Evolutionary conservation across 371 early-diverging fungal species (phyloP), one percentile per base, ranked within the genome.

Genomic region (Choanephora cucurbitarum): DNA sequence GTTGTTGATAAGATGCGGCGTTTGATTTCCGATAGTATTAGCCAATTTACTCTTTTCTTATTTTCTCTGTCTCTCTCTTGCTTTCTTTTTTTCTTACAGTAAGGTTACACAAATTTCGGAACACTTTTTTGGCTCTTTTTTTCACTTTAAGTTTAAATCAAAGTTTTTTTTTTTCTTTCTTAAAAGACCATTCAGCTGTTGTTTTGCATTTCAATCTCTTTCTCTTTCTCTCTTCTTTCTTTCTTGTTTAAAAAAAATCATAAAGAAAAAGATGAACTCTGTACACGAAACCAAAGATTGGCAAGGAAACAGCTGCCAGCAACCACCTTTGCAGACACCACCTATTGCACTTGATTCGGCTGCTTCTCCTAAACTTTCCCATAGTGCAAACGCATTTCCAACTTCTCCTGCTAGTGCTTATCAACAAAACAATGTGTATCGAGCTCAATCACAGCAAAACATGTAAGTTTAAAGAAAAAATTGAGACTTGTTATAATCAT

Each of bases 261-360:
- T 28, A 5, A 11, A 10, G 21, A 44, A 44, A 21, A 23, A 15
- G 45, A 50, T 57, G 57, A 57, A 57, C 18, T 15, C 34, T 44
- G 43, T 49, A 37, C 57, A 57, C 19, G 44, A 60, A 39, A 37
- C 55, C 24, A 60, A 60, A 49, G 60, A 60, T 28, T 60, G 60
- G 60, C 60, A 52, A 5, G 23, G 32, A 10, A 37, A 21, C 33
- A 33, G 2, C 33, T 33, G 19, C 18, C 37, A 37, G 21, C 52
- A 52, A 46, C 52, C 58, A 33, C 52, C 58, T 44, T 45, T 46
- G 22, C 58, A 58, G 52, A 52, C 19, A 44, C 42, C 49, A 33
- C 42, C 57, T 23, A 43, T 23, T 21, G 43, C 54, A 41, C 13
- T 42, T 42, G 53, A 39, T 10, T 18, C 42, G 46, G 22, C 41